A percentile compares a stretch with the other conserved stretches of the same genome.
These are phyloP conservation scores for Kluyveromyces nonfermentans DNA, from an alignment of 805 yeast genomes.

Conservation along the genomic window DNA sequence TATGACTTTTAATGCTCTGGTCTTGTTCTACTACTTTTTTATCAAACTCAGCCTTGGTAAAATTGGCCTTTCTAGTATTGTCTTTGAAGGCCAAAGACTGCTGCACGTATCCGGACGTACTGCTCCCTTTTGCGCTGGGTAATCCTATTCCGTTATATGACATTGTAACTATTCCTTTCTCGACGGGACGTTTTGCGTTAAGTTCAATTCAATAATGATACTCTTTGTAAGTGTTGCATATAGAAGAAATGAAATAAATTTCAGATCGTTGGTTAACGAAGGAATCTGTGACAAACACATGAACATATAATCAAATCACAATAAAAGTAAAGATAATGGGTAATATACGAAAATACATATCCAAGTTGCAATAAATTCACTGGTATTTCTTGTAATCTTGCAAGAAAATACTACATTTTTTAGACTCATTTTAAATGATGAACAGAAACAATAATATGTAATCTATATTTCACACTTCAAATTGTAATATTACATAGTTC, in stretches of 20 bases:
- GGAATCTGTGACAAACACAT: no score
- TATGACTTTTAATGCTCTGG: conserved; percentile 11
- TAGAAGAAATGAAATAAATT: not conserved
- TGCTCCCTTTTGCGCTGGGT: conserved; percentile 26
- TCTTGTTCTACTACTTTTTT: conserved; percentile 2
- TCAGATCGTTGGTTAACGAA: not conserved
- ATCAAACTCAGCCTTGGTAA: conserved; percentile 4
- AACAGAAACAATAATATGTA: not conserved
- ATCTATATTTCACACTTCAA: conserved; percentile 16
- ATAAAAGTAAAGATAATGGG: no score
- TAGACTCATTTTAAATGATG: no score
- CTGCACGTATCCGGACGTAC: conserved; percentile 28
- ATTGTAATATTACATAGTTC: conserved; percentile 21
- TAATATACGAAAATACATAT: no score
- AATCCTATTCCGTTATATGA: conserved; percentile 27
- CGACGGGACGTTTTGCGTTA: not conserved
- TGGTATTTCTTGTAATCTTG: no score
- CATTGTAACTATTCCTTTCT: conserved; percentile 7
- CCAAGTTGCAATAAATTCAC: no score
- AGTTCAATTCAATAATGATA: no score
- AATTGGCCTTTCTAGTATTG: conserved; percentile 5
- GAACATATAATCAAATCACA: no score
- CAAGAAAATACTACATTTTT: no score
- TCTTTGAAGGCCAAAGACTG: conserved; percentile 19
- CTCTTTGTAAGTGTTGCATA: not conserved